Percentiles rank a stretch among this genome's conserved stretches.
Evolutionary conservation across 768 basidiomycete species (phyloP).

Genomic region (Amanita rubescens): DNA sequence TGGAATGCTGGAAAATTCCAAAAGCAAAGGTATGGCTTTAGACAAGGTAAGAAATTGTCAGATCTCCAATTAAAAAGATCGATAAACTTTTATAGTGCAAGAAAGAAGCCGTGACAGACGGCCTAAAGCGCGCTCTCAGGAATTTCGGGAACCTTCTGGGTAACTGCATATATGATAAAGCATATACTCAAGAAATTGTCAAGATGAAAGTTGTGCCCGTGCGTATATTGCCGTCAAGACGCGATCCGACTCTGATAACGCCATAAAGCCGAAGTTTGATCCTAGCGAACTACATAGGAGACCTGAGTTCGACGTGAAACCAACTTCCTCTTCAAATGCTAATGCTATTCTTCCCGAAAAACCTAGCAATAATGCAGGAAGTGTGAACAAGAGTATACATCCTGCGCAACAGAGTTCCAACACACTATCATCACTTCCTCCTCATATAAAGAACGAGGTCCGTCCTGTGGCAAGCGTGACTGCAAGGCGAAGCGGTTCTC

Average conservation of each 20-base stretch:
- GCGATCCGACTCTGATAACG: neutral
- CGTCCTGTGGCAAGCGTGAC: conserved; percentile 7
- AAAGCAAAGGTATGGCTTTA: conserved; percentile 76
- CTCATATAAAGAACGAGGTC: conserved; percentile 24
- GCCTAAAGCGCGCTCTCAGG: conserved; percentile 80
- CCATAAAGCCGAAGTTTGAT: conserved; percentile 59
- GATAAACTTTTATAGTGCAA: conserved; percentile 58
- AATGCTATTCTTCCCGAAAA: conserved; percentile 6
- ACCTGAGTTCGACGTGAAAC: conserved; percentile 52
- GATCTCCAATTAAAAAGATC: neutral
- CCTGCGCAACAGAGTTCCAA: conserved; percentile 18
- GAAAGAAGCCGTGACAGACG: conserved; percentile 97
- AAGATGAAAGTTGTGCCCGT: conserved; percentile 86
- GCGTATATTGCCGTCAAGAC: conserved; percentile 22
- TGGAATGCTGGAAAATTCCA: conserved; percentile 79
- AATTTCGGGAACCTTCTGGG: conserved; percentile 94
- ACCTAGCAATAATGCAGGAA: conserved; percentile 8
- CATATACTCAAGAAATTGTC: conserved; percentile 72
- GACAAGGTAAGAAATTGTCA: conserved; percentile 69
- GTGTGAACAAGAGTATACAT: conserved; percentile 15
- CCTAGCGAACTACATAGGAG: conserved; percentile 59
- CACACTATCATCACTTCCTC: conserved; percentile 29
- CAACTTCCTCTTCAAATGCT: conserved; percentile 15
- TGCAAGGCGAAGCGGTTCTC: conserved; percentile 11
- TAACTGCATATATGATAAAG: conserved; percentile 96